Evolutionary conservation across 768 basidiomycete species (phyloP).

Genomic region (Hysterangium stoloniferum): DNA sequence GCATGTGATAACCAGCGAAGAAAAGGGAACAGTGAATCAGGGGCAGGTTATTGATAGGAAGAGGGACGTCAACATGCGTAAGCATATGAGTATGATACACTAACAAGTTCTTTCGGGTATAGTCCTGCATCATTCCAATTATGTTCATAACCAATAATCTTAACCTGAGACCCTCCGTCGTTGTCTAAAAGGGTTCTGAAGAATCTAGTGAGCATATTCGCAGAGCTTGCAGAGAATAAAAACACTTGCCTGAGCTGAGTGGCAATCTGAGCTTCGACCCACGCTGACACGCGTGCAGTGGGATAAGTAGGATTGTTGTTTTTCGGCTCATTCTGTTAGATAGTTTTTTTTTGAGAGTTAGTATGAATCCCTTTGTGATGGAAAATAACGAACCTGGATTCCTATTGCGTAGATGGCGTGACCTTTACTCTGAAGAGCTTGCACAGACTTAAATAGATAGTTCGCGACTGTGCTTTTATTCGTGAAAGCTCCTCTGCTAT

Average conservation of each 20-base stretch:
- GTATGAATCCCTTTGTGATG: neutral
- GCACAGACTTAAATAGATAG: slow-evolving; percentile 65
- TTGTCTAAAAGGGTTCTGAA: slow-evolving; percentile 46
- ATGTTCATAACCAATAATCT: slow-evolving; percentile 64
- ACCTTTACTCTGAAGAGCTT: slow-evolving; percentile 58
- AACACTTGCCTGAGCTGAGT: slow-evolving; percentile 31
- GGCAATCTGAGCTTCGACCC: slow-evolving; percentile 53
- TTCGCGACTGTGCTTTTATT: slow-evolving; percentile 50
- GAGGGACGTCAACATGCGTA: neutral
- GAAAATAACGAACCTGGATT: slow-evolving; percentile 33
- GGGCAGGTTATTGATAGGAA: neutral
- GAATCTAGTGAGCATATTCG: neutral
- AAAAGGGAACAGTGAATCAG: slow-evolving; percentile 7
- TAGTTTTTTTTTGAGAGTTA: neutral
- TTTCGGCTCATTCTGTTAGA: slow-evolving; percentile 43
- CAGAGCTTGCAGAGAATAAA: neutral
- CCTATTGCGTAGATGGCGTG: slow-evolving; percentile 55
- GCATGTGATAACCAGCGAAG: slow-evolving; percentile 9
- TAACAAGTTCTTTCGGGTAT: slow-evolving; percentile 52
- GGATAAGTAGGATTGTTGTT: slow-evolving; percentile 64
- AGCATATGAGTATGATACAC: slow-evolving; percentile 14
- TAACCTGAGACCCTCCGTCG: slow-evolving; percentile 50
- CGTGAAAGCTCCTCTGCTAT: neutral
- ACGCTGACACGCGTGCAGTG: slow-evolving; percentile 45
- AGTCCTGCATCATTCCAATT: slow-evolving; percentile 63